Evolutionary conservation across 768 basidiomycete species (phyloP).

Genomic region (Galerina sulciceps): DNA sequence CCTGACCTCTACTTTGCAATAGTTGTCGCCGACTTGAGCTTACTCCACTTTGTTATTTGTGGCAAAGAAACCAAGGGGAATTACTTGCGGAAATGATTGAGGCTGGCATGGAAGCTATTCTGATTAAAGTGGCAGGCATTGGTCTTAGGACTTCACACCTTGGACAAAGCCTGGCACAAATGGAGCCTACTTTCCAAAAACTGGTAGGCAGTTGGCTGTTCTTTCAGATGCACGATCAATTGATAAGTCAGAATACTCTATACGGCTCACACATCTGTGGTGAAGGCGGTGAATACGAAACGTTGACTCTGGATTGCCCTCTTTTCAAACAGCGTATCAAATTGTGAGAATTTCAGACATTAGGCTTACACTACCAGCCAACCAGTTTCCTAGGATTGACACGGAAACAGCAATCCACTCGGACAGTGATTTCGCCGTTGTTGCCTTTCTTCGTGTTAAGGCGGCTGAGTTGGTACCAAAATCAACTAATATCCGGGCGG

Average conservation of each 20-base stretch:
- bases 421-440: slow-evolving; percentile 84
- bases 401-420: slow-evolving; percentile 78
- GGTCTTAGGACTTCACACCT: slow-evolving; percentile 82
- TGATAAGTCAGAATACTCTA: slow-evolving; percentile 57
- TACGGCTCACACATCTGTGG: slow-evolving; percentile 96
- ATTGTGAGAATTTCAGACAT: slow-evolving; percentile 51
- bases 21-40: slow-evolving; percentile 84
- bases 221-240: neutral
- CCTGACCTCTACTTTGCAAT: slow-evolving; percentile 1
- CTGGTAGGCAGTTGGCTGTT: slow-evolving; percentile 53
- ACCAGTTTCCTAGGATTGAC: slow-evolving; percentile 47
- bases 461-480: slow-evolving; percentile 68
- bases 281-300: slow-evolving; percentile 98
- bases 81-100: slow-evolving; percentile 87
- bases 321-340: slow-evolving; percentile 80
- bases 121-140: slow-evolving; percentile 97
- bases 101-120: slow-evolving; percentile 75
- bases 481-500: slow-evolving; percentile 1
- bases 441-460: slow-evolving; percentile 88
- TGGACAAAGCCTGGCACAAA: slow-evolving; percentile 72
- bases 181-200: slow-evolving; percentile 72
- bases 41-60: slow-evolving; percentile 85
- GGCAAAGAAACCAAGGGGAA: slow-evolving; percentile 91
- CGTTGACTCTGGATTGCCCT: slow-evolving; percentile 87
- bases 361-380: neutral